These are phyloP conservation scores for Aspergillus sojae DNA, from an alignment of 2,329 filamentous ascomycete genomes.

Conservation along the genomic window DNA sequence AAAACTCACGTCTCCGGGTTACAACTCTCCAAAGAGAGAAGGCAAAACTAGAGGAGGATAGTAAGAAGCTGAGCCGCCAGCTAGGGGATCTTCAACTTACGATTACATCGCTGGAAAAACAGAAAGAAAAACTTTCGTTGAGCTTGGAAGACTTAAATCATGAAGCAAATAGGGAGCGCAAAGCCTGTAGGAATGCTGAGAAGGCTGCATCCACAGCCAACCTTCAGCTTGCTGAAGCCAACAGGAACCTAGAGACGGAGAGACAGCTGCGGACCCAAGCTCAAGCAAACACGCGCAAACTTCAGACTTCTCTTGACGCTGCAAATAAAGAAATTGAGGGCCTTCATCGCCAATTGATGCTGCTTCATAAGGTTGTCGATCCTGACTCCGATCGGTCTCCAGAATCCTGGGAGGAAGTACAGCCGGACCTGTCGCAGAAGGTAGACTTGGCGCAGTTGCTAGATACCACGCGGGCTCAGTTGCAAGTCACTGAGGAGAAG, in stretches of 20 bases:
- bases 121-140: conserved; percentile 87
- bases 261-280: conserved; percentile 81
- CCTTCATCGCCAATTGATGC: conserved; percentile 75
- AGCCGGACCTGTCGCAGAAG: conserved; percentile 67
- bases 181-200: conserved; percentile 85
- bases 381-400: conserved; percentile 68
- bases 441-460: conserved; percentile 83
- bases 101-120: conserved; percentile 85
- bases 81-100: conserved; percentile 82
- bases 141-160: conserved; percentile 91
- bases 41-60: conserved; percentile 77
- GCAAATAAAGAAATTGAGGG: conserved; percentile 80
- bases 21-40: conserved; percentile 81
- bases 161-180: conserved; percentile 85
- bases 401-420: conserved; percentile 68
- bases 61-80: conserved; percentile 77
- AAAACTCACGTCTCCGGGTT: conserved; percentile 78
- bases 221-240: conserved; percentile 83
- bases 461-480: conserved; percentile 83
- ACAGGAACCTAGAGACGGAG: conserved; percentile 88
- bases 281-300: conserved; percentile 78
- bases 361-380: conserved; percentile 84
- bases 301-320: conserved; percentile 77
- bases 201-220: conserved; percentile 79
- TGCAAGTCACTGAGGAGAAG: conserved; percentile 80